Conservation (phyloP, 495 filamentous ascomycete species). For the Aspergillus ostianus region DNA sequence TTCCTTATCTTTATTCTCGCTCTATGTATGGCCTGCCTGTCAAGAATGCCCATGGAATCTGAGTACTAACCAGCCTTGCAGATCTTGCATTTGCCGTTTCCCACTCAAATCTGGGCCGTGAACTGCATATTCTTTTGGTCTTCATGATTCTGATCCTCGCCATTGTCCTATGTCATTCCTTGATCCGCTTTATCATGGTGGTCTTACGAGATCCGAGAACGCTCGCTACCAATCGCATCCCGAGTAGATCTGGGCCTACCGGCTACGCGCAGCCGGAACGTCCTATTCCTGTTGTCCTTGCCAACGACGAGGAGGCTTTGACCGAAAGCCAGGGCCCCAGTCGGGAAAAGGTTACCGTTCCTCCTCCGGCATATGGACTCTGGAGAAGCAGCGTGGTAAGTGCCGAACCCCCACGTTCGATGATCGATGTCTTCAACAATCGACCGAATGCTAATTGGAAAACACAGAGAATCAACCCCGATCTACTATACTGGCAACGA, state of each 20-base stretch:
- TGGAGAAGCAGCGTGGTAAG: constrained; percentile 82
- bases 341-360: constrained; percentile 43
- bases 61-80: constrained; percentile 28
- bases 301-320: constrained; percentile 61
- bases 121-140: constrained; percentile 74
- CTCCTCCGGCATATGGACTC: constrained; percentile 84
- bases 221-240: constrained; percentile 20
- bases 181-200: constrained; percentile 70
- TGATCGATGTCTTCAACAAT: background rate
- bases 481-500: constrained; percentile 76
- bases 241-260: constrained; percentile 42
- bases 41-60: background rate
- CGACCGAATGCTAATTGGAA: background rate
- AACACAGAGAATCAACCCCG: constrained; percentile 68
- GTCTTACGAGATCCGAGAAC: constrained; percentile 41
- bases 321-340: constrained; percentile 15
- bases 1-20: constrained; percentile 54
- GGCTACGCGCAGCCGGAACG: constrained; percentile 60
- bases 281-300: constrained; percentile 62
- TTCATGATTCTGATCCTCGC: constrained; percentile 69
- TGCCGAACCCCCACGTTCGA: constrained; percentile 17
- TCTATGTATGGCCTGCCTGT: constrained; percentile 50
- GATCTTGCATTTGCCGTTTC: constrained; percentile 69
- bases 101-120: constrained; percentile 48
- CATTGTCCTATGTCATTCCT: constrained; percentile 75